Evolutionary conservation across 1,284 basidiomycete genomes (phyloP).

Genomic region (Ceratobasidium sp.): DNA sequence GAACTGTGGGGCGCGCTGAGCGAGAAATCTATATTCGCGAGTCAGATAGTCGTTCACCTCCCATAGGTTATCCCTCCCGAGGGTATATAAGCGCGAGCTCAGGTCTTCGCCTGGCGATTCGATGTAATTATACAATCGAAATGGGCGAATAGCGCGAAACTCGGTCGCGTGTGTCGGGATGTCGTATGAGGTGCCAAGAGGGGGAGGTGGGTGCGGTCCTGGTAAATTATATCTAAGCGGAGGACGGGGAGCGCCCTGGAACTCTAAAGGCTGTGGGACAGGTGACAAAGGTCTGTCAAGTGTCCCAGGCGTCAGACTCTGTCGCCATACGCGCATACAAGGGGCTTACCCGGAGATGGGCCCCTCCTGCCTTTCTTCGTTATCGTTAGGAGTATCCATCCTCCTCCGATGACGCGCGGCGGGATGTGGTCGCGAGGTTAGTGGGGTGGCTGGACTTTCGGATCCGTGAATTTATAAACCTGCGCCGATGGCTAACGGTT

Average conservation of each 20-base stretch:
- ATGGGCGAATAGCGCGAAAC: constrained; percentile 15
- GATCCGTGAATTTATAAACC: not conserved
- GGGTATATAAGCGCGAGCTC: constrained; percentile 17
- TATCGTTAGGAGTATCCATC: constrained; percentile 23
- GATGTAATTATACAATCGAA: constrained; percentile 11
- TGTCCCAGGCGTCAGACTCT: constrained; percentile 11
- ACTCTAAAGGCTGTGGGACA: not conserved
- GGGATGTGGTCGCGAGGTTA: not conserved
- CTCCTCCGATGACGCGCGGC: not conserved
- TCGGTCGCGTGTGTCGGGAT: not conserved
- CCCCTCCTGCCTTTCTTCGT: constrained; percentile 23
- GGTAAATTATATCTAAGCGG: not conserved
- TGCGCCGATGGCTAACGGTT: not conserved
- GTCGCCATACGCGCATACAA: not conserved
- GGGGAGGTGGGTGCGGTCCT: not conserved
- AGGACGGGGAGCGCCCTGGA: not conserved
- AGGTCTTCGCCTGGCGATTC: constrained; percentile 26
- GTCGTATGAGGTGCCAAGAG: not conserved
- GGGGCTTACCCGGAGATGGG: not conserved
- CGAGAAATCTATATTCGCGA: not conserved
- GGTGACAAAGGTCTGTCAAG: constrained; percentile 26
- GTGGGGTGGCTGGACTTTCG: not conserved
- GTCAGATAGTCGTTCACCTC: constrained; percentile 26
- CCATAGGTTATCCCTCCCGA: constrained; percentile 20
- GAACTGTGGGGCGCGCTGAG: constrained; percentile 27